Evolutionary conservation across 73 alveolate genomes (phyloP).

Genomic region (Paramecium tetraurelia): DNA sequence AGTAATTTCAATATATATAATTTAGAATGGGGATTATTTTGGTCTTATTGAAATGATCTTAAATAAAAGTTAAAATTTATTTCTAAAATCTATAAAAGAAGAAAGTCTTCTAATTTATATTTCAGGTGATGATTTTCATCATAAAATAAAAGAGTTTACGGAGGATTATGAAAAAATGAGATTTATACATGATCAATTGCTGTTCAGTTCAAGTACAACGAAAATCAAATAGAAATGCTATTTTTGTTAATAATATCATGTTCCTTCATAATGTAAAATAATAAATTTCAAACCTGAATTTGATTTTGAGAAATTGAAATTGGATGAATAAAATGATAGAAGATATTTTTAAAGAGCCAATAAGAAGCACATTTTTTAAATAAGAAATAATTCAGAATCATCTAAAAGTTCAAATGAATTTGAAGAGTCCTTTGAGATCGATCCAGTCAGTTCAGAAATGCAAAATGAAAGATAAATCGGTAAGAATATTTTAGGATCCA

Average conservation of each 20-base stretch:
- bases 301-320: neutral
- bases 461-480: neutral
- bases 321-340: neutral
- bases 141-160: neutral
- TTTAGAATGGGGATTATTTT: neutral
- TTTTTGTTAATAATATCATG: neutral
- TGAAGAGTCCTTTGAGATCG: neutral
- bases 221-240: neutral
- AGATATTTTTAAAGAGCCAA: neutral
- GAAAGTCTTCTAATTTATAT: neutral
- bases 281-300: neutral
- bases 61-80: neutral
- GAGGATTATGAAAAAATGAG: neutral
- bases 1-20: neutral
- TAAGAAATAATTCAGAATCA: neutral
- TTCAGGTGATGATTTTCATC: neutral
- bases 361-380: neutral
- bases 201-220: neutral
- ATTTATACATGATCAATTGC: neutral
- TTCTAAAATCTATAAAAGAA: neutral
- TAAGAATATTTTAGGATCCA: neutral
- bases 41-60: neutral
- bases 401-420: neutral
- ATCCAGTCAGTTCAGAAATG: neutral
- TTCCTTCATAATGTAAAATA: neutral